Base-by-base conservation (phyloP, 345 rosid genomes). In the Isatis tinctoria region DNA sequence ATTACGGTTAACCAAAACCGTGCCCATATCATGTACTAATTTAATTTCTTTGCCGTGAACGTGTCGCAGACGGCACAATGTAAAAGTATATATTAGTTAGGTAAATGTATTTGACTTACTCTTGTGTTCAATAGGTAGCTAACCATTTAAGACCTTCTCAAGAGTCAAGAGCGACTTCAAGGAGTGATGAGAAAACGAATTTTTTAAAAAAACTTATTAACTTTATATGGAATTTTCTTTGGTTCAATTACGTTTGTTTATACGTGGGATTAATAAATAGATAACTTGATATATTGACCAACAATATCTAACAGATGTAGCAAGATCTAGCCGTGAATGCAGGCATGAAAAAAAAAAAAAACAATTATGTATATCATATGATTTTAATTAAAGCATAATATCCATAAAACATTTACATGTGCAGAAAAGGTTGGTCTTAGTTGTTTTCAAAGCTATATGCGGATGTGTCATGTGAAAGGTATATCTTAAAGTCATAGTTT, bases 391-490 rank as follows among this genome's bases (percentile, higher is more conserved):
- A 7, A 16, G 30, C 16, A 12, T 24, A 13, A n/a, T 24, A 18
- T 20, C 22, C 22, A 33, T 22, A 13, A 51, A 75, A 44, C 79
- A 75, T 13, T 27, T 17, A 53, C 74, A 76, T 76, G 74, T 76
- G 79, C 70, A 36, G 8, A 51, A 75, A 76, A 44, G 60, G 65
- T 76, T 62, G 75, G 65, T 69, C 14, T 76, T 62, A 69, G 74
- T 69, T 76, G 75, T 69, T 76, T 69, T 69, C 70, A 20, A 62
- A 62, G 51, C 33, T 27, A 28, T 41, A 49, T 39, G 33, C 41
- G 48, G 16, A 65, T 40, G 36, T 28, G 70, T 76, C 74, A 76
- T 76, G 75, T 76, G 79, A 76, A 76, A 76, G 66, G 79, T 76
- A 69, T 76, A 52, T 76, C 64, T 44, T 76, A 62, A 69, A 76